phyloP scores from a whole-genome alignment of 2,329 filamentous ascomycete species.

The Alternaria sp. region DNA sequence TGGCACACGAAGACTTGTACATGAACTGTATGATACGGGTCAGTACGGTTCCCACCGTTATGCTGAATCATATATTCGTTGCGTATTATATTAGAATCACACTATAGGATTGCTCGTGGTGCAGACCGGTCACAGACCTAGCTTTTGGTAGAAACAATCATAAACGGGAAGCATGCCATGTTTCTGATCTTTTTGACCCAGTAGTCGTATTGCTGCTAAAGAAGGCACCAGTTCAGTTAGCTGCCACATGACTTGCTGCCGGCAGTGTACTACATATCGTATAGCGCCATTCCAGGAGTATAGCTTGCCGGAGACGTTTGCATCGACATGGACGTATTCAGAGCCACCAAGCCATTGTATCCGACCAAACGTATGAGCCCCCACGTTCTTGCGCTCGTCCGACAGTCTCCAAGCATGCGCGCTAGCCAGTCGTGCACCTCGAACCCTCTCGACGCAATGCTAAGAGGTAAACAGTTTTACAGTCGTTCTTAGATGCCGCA shows the following conservation, averaged over 20 bases:
- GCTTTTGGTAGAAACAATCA: background rate
- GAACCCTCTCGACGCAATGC: background rate
- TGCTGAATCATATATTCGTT: background rate
- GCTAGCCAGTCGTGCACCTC: background rate
- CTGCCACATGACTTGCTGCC: background rate
- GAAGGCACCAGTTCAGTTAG: background rate
- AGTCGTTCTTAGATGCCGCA: background rate
- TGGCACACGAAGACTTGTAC: too few relatives aligned
- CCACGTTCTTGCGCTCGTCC: background rate
- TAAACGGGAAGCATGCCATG: background rate
- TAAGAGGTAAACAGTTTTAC: background rate
- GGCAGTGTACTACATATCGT: background rate
- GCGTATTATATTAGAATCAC: background rate
- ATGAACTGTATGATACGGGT: too few relatives aligned
- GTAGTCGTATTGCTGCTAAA: background rate
- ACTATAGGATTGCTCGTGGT: background rate
- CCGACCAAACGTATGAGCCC: too few relatives aligned
- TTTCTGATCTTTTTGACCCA: too few relatives aligned
- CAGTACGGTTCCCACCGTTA: background rate
- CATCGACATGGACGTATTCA: accelerated
- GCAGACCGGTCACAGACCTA: too few relatives aligned
- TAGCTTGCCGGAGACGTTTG: background rate
- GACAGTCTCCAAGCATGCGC: background rate
- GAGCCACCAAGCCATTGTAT: background rate
- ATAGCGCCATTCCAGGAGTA: background rate